A percentile compares a stretch with the other conserved stretches of the same genome.
Evolutionary conservation across 2,329 filamentous ascomycete species (phyloP).

Genomic region (Monilinia polystroma): DNA sequence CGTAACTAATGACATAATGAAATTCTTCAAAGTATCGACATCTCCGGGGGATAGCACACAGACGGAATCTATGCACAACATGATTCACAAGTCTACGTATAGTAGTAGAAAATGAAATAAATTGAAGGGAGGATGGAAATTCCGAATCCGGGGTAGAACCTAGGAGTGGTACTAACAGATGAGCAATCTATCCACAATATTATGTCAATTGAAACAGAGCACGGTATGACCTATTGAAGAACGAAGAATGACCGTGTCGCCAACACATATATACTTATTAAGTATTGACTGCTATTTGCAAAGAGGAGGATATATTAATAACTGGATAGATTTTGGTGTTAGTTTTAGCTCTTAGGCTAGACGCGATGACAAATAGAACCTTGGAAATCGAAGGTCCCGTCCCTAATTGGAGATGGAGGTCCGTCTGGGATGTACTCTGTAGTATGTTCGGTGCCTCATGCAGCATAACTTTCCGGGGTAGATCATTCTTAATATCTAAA

Average conservation of each 20-base stretch:
- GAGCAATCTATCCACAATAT: slow-evolving; percentile 6
- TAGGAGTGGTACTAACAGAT: not conserved
- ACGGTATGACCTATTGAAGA: not conserved
- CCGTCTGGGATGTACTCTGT: too few relatives aligned
- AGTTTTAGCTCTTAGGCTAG: not conserved
- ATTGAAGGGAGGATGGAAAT: not conserved
- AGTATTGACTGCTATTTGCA: too few relatives aligned
- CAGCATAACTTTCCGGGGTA: too few relatives aligned
- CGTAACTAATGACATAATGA: slow-evolving; percentile 13
- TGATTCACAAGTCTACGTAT: slow-evolving; percentile 1
- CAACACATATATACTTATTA: too few relatives aligned
- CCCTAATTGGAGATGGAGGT: not conserved
- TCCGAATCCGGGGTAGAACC: slow-evolving; percentile 13
- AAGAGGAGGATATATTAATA: not conserved
- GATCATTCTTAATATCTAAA: too few relatives aligned
- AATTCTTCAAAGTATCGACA: slow-evolving; percentile 8
- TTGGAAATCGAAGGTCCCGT: not conserved
- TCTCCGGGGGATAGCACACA: slow-evolving; percentile 12
- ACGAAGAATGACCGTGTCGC: not conserved
- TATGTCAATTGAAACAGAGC: not conserved
- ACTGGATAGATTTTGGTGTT: not conserved
- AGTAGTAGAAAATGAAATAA: not conserved
- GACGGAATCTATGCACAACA: slow-evolving; percentile 2
- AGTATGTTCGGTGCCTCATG: too few relatives aligned
- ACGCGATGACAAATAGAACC: slow-evolving; percentile 20